Base-by-base conservation (phyloP, 129 eudicot genomes). In the Chrysanthemum seticuspe region DNA sequence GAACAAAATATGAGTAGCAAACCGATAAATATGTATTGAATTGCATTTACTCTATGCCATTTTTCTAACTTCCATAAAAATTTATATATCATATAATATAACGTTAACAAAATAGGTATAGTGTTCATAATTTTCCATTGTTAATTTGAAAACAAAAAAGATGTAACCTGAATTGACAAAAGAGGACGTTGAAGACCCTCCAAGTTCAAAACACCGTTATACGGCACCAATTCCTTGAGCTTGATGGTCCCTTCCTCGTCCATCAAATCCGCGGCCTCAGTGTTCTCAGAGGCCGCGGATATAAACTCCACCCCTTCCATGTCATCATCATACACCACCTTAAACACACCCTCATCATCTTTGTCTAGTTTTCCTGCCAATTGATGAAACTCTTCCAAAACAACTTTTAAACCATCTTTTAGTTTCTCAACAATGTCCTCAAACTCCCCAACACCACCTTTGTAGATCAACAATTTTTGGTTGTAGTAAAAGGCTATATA, bases 271-370 rank as follows among this genome's bases (percentile, higher is more conserved):
- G 77, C 88, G 8, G 74, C 81, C 12, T 27, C 76, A n/a, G 80
- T 69, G 47, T 69, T 86, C 40, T 84, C 86, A 29, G 85, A 92
- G 13, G 66, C 76, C 2, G 97, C 98, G 13, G 77, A 82, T 72
- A 79, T 79, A 79, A 87, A 86, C 85, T 94, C 98, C 71, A 86
- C 97, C 2, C 92, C 96, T 0, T 85, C 95, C 92, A 82, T 81
- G 23, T 84, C 96, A 71, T 94, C 97, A 71, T 90, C 98, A 13
- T 85, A 94, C 85, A 73, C 95, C 69, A 94, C 97, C 92, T 84
- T 87, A 48, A 94, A 90, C 77, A 94, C 97, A 54, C 96, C 98
- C 23, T 94, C 98, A 23, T 90, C 96, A 65, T 94, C 97, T 75
- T 85, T 90, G 3, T 86, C 97, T 45, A 94, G 60, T 40, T 86